These are phyloP conservation scores for Leccinum obscurum DNA, from an alignment of 768 basidiomycete genomes.

Conservation along the genomic window DNA sequence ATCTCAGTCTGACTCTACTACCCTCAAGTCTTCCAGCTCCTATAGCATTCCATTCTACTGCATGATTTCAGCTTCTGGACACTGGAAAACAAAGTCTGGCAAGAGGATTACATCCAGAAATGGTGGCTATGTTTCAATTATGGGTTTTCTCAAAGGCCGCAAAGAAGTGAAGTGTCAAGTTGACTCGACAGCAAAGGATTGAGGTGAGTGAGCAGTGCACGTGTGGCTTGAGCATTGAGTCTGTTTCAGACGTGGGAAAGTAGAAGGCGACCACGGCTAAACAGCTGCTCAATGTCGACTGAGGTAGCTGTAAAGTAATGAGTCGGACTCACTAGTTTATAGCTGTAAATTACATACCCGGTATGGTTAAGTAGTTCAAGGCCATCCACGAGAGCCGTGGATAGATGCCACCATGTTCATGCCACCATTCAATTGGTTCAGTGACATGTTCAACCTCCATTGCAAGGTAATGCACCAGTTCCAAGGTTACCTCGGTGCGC, in stretches of 20 bases:
- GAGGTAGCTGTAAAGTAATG: conserved; percentile 33
- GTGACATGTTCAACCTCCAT: neutral
- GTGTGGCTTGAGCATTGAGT: conserved; percentile 25
- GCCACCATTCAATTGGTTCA: conserved; percentile 3
- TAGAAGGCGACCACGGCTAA: conserved; percentile 28
- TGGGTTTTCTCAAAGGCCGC: too few relatives aligned
- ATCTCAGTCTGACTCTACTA: too few relatives aligned
- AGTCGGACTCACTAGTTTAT: neutral
- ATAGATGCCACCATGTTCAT: neutral
- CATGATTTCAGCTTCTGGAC: too few relatives aligned
- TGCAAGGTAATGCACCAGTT: neutral
- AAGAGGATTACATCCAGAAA: too few relatives aligned
- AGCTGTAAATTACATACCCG: neutral
- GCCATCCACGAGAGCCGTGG: conserved; percentile 3
- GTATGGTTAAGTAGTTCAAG: conserved; percentile 4
- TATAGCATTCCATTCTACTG: too few relatives aligned
- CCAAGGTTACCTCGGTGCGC: neutral
- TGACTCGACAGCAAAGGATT: too few relatives aligned
- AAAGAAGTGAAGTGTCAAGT: too few relatives aligned
- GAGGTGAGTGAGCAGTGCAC: conserved; percentile 19
- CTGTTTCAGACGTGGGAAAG: conserved; percentile 30
- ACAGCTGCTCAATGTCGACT: conserved; percentile 31
- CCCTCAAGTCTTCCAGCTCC: too few relatives aligned
- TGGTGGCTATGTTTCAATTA: too few relatives aligned
- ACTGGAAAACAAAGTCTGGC: too few relatives aligned